phyloP scores from a whole-genome alignment of 2,329 filamentous ascomycete species.

The Colletotrichum gigasporum region DNA sequence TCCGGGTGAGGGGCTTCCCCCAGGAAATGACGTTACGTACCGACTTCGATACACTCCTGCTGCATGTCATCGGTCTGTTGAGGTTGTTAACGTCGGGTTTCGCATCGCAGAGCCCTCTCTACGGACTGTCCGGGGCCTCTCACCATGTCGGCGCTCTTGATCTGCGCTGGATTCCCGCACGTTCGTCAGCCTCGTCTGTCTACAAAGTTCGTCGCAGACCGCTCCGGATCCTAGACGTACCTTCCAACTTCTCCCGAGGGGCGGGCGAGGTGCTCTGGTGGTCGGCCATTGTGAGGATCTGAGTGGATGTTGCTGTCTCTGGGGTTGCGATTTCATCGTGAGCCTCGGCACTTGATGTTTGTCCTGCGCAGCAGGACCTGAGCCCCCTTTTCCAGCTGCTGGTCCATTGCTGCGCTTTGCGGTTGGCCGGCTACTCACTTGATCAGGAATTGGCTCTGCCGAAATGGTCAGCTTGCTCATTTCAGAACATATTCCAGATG shows the following conservation, averaged over 20 bases:
- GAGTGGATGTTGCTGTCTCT: neutral
- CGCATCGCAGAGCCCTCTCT: neutral
- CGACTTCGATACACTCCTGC: conserved; percentile 92
- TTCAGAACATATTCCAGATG: neutral
- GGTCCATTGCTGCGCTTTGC: neutral
- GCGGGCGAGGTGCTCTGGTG: conserved; percentile 52
- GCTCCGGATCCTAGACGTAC: conserved; percentile 51
- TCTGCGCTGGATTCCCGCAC: conserved; percentile 73
- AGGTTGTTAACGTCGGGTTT: conserved; percentile 39
- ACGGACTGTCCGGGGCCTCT: conserved; percentile 44
- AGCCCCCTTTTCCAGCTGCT: conserved; percentile 9
- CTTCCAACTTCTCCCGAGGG: conserved; percentile 79
- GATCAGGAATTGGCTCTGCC: neutral
- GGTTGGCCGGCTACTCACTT: conserved; percentile 15
- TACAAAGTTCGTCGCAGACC: conserved; percentile 13
- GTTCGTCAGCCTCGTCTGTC: conserved; percentile 21
- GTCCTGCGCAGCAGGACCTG: neutral
- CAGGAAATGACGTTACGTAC: conserved; percentile 63
- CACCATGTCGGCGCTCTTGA: conserved; percentile 99
- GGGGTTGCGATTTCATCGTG: neutral
- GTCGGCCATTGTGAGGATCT: conserved; percentile 48
- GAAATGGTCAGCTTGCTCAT: neutral
- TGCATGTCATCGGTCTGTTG: conserved; percentile 95
- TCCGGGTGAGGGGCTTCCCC: neutral
- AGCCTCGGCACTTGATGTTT: neutral